These are phyloP conservation scores for Elsinoe australis DNA, from an alignment of 2,329 filamentous ascomycete genomes.

Conservation along the genomic window DNA sequence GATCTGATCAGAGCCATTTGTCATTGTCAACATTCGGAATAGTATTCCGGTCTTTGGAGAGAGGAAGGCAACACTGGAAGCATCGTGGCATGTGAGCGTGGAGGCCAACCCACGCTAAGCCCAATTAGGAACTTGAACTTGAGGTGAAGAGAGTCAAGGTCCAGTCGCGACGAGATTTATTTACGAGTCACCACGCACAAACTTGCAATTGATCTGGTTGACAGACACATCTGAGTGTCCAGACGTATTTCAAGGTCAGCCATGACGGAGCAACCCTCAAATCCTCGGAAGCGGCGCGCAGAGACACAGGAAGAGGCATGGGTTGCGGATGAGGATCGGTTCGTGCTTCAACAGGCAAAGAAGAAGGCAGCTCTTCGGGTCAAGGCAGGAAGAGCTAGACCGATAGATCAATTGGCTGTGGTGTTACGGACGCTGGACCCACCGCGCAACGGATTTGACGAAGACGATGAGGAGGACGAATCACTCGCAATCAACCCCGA, in stretches of 20 bases:
- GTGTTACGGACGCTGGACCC: conserved; percentile 81
- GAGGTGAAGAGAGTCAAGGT: no score
- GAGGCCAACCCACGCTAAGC: conserved; percentile 17
- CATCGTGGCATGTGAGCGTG: no score
- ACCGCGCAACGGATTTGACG: conserved; percentile 69
- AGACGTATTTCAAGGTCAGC: not conserved
- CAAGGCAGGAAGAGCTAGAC: conserved; percentile 79
- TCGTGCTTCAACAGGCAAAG: conserved; percentile 93
- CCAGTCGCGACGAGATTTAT: no score
- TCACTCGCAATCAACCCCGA: conserved; percentile 74
- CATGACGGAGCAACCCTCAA: conserved; percentile 25
- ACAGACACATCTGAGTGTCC: no score
- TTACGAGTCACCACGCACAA: no score
- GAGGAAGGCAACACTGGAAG: not conserved
- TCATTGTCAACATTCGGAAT: no score
- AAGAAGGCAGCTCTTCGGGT: conserved; percentile 96
- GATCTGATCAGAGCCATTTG: not conserved
- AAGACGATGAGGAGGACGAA: conserved; percentile 71
- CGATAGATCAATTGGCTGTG: conserved; percentile 90
- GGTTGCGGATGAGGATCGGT: conserved; percentile 90
- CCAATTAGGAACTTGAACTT: no score
- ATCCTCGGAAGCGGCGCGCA: conserved; percentile 36
- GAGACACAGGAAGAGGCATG: conserved; percentile 53
- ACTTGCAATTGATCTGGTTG: no score
- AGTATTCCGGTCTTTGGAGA: no score